Conservation (phyloP, 345 rosid species). For the Syzygium grande region DNA sequence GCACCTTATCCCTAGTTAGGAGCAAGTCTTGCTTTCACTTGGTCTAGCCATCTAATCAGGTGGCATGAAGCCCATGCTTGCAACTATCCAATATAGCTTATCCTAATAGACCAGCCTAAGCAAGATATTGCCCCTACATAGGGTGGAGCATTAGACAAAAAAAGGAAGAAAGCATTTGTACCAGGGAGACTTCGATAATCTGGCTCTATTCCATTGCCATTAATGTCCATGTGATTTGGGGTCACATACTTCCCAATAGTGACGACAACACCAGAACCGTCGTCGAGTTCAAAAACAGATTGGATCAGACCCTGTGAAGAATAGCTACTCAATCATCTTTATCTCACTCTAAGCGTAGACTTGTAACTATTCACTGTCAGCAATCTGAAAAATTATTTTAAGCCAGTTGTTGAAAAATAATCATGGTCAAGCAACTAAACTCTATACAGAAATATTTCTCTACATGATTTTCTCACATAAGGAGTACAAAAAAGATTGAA, state of each 20-base stretch:
- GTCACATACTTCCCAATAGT: slow-evolving; percentile 86
- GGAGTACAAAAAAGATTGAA: neutral
- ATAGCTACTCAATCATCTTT: neutral
- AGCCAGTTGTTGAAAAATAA: neutral
- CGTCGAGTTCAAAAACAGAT: slow-evolving; percentile 79
- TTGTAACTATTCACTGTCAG: neutral
- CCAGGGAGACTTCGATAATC: slow-evolving; percentile 68
- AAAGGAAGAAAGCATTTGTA: slow-evolving; percentile 11
- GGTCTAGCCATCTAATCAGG: neutral
- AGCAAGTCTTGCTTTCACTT: neutral
- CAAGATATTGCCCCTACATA: neutral
- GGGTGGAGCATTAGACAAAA: neutral
- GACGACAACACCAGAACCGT: slow-evolving; percentile 89
- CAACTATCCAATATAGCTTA: neutral
- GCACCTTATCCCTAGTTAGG: neutral
- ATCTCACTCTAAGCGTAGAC: neutral
- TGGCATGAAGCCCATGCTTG: neutral
- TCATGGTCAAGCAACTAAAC: neutral
- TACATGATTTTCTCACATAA: neutral
- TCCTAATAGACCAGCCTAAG: neutral
- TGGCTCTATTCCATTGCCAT: slow-evolving; percentile 89
- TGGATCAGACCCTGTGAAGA: slow-evolving; percentile 76
- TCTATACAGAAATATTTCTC: neutral
- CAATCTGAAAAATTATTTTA: neutral
- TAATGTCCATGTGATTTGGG: slow-evolving; percentile 82